Base-by-base conservation (phyloP, 331 rosid species). In the Quercus tomentella region DNA sequence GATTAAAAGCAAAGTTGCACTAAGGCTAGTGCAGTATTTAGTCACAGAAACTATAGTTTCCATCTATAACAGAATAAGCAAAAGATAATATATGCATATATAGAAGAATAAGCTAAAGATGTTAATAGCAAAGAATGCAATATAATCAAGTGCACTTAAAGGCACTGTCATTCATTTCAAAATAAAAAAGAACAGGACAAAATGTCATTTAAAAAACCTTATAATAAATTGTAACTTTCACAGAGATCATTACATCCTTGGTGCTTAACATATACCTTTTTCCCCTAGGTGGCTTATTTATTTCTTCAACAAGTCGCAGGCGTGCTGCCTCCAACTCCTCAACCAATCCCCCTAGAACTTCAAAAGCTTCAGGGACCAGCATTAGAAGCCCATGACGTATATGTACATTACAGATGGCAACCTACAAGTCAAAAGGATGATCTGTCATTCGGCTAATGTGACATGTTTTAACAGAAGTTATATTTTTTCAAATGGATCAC, bases 241-340 rank as follows among this genome's bases (percentile, higher is more conserved):
- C 35, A 30, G 15, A 55, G 74, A 78, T 62, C 57, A 25, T 62
- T 71, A 71, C 62, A 72, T 67, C 72, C 8, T 17, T 35, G 66
- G 77, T 60, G 72, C 80, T 51, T 35, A 5, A 45, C n/a, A 65
- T 51, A 55, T 87, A 94, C 98, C 98, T 91, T 75, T 76, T 93
- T 33, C 97, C 97, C 74, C 99, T 87, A 2, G 97, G 92, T 79
- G 98, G 99, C 86, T 93, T 93, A 76, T 86, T 93, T 66, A 95
- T 84, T 90, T 93, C 99, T 0, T 89, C 92, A 72, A 95, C 88
- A 68, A 95, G 86, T 67, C 94, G 87, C 76, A 82, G 81, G 49
- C 93, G 88, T 68, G 99, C 99, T 56, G 89, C 97, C 74, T 95
- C 99, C 78, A 91, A 83, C 85, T 88, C 90, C 86, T 90, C 91